Percentiles rank a stretch among this genome's conserved stretches.
Conservation (phyloP, 129 eudicot genomes). For the Flaveria brownii region DNA sequence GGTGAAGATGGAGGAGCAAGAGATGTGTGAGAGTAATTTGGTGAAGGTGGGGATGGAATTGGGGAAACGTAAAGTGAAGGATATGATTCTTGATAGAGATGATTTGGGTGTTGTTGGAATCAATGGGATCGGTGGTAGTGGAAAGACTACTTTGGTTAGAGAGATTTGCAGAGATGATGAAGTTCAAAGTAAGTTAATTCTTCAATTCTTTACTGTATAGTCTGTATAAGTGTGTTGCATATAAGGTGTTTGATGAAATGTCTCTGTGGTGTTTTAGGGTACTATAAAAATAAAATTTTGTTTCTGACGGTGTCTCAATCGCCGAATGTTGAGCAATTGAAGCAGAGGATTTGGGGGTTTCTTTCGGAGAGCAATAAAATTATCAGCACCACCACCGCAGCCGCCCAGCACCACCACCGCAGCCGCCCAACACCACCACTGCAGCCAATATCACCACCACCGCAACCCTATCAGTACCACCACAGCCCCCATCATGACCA, state of each 20-base stretch:
- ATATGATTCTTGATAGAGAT: slow-evolving; percentile 49
- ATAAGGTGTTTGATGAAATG: background rate
- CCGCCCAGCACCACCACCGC: too few relatives aligned
- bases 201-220: background rate
- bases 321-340: slow-evolving; percentile 69
- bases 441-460: too few relatives aligned
- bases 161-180: slow-evolving; percentile 72
- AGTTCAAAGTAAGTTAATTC: slow-evolving; percentile 51
- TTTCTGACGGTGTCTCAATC: slow-evolving; percentile 88
- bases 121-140: slow-evolving; percentile 88
- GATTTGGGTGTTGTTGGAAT: slow-evolving; percentile 56
- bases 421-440: too few relatives aligned
- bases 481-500: too few relatives aligned
- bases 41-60: too few relatives aligned
- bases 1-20: too few relatives aligned
- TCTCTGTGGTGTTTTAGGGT: slow-evolving; percentile 45
- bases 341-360: slow-evolving; percentile 55
- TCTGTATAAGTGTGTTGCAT: background rate
- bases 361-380: slow-evolving; percentile 43
- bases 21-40: too few relatives aligned
- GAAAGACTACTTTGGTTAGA: slow-evolving; percentile 75
- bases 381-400: too few relatives aligned
- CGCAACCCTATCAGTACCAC: too few relatives aligned
- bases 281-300: slow-evolving; percentile 48
- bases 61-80: too few relatives aligned